phyloP scores from a whole-genome alignment of 75 land plant species.

The Picea glauca region DNA sequence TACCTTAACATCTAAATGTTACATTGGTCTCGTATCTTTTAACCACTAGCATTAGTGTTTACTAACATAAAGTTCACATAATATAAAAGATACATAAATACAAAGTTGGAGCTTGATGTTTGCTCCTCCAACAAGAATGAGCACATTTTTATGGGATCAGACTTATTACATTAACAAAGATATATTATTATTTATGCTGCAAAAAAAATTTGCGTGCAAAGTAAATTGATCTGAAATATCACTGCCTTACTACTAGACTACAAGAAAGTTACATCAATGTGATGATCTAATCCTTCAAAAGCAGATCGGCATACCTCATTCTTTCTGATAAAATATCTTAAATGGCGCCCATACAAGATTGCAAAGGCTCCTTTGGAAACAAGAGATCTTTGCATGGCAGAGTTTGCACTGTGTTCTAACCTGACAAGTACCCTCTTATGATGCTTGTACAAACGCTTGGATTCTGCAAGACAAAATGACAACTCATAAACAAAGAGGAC shows the following conservation, averaged over 20 bases:
- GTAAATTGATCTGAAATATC: not conserved
- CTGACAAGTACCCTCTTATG: constrained; percentile 63
- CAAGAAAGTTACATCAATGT: not conserved
- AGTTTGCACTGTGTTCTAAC: constrained; percentile 70
- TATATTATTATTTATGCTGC: not conserved
- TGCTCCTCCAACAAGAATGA: too few species aligned
- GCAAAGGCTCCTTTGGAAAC: constrained; percentile 80
- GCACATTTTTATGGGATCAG: too few species aligned
- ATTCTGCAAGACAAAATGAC: constrained; percentile 35
- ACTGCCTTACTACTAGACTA: not conserved
- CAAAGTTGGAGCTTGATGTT: too few species aligned
- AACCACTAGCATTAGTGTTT: too few species aligned
- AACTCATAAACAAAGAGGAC: not conserved
- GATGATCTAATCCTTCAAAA: not conserved
- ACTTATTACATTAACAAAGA: too few species aligned
- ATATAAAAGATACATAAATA: too few species aligned
- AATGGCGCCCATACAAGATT: constrained; percentile 70
- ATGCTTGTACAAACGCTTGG: constrained; percentile 48
- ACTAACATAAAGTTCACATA: too few species aligned
- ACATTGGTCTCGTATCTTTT: too few species aligned
- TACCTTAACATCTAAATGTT: too few species aligned
- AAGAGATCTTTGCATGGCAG: constrained; percentile 71
- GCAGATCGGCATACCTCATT: constrained; percentile 48
- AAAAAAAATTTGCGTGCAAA: not conserved
- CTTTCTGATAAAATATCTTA: constrained; percentile 70